Percentiles rank a stretch among this genome's conserved stretches.
Conservation (phyloP, 441 rosid genomes). For the Viola pubescens region DNA sequence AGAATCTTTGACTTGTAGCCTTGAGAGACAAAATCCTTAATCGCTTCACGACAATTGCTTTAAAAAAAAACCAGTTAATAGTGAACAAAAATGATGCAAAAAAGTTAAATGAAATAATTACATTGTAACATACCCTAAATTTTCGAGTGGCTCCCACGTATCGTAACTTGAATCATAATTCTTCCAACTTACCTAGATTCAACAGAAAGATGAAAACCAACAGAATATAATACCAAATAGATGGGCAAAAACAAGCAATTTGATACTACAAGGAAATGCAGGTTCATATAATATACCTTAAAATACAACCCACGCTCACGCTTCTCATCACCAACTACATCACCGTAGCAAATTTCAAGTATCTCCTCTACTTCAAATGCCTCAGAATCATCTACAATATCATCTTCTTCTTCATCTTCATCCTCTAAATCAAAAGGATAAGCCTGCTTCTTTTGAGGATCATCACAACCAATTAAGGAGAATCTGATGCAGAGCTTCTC, state of each 20-base stretch:
- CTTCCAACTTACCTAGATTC: constrained; percentile 55
- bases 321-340: constrained; percentile 26
- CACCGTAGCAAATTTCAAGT: constrained; percentile 44
- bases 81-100: not conserved
- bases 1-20: constrained; percentile 41
- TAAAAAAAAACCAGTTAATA: not conserved
- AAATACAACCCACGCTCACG: constrained; percentile 34
- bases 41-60: constrained; percentile 37
- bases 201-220: not conserved
- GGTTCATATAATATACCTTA: constrained; percentile 28
- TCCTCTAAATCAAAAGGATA: constrained; percentile 17
- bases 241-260: not conserved
- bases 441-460: constrained; percentile 17
- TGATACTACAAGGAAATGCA: not conserved
- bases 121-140: constrained; percentile 37
- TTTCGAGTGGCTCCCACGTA: constrained; percentile 64
- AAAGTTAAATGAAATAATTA: not conserved
- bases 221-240: not conserved
- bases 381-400: constrained; percentile 22
- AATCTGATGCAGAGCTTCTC: constrained; percentile 41
- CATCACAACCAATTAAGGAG: constrained; percentile 23
- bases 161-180: constrained; percentile 48
- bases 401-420: constrained; percentile 21
- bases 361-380: constrained; percentile 50
- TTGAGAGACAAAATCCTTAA: constrained; percentile 36